Evolutionary conservation across 2,329 filamentous ascomycete species (phyloP), one percentile per base, ranked within the genome.

Genomic region (Paraconiothyrium sp.): DNA sequence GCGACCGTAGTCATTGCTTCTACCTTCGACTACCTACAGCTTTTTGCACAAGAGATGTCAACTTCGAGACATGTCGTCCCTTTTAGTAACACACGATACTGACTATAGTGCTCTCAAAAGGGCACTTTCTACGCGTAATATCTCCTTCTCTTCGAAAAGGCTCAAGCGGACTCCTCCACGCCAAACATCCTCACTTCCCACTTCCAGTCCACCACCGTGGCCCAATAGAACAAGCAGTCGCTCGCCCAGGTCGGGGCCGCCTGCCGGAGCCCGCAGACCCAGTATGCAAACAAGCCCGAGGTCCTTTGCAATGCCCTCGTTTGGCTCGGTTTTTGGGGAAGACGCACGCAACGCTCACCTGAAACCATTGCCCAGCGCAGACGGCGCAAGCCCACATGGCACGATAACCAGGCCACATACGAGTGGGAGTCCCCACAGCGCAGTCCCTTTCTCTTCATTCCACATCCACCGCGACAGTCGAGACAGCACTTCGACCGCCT

Each of bases 401-500:
- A 67, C 64, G 62, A 63, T 78, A 73, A 72, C 61, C 62, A 70
- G 72, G 54, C 76, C 73, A 65, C 72, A 75, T 46, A 73, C 76
- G 51, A 77, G 71, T 70, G 75, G 73, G 61, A 76, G 69, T 64
- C 71, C 70, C 57, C 72, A 66, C 61, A 70, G 68, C 67, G 71
- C 69, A 65, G 65, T 71, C 30, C 66, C 71, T 54, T 81, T 79
- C 65, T 69, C 78, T 41, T 70, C 82, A 63, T 82, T 83, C 66
- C 91, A 93, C 79, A 67, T 74, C 54, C 76, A 77, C 70, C 88
- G 90, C 73, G 90, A 92, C 76, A 93, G 90, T 79, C 86, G 89
- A 75, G 87, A 92, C 75, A 93, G 90, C 80, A 90, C 88, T n/a
- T 94, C 90, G 8, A 92, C 91, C 16, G 92, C 92, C 66, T 98